Base-by-base conservation (phyloP, 2,329 filamentous ascomycete genomes). In the Colletotrichum navitas region DNA sequence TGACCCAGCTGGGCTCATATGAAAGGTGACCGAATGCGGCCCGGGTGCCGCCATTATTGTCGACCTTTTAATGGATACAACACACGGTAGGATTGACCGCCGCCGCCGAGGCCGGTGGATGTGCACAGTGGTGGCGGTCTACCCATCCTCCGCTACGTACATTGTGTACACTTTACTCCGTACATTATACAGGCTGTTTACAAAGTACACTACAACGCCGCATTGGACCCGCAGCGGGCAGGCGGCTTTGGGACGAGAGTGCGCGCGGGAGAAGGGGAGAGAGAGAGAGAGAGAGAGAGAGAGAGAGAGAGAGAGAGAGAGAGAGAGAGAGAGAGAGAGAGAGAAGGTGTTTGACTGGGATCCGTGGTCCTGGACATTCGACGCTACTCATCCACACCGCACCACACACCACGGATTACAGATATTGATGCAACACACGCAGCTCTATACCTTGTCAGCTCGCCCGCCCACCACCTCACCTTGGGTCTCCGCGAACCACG, bases 401-500 rank as follows among this genome's bases (percentile, higher is more conserved):
- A 66, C 34, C 60, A 60, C 34, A 36, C 34, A 11, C 29, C 47
- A 26, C 43, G 39, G 43, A 54, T 55, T 55, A 41, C 47, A 67
- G 36, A 21, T 34, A 47, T 34, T 29, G 43, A 61, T 47, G 47
- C 59, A 34, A 39, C 45, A 52, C 47, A 24, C 12, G n/a, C 59
- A 24, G 29, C 41, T 34, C 41, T 24, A n/a, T 63, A 16, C 61
- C 61, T 45, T 45, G 61, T 39, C 63, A 49, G 24, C 16, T 45
- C n/a, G 16, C 58, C 51, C 21, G 21, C 21, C 43, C 43, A 45
- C 43, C 58, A 67, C 39, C 36, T 56, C 32, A 47, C 61, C 63
- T 47, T 69, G 68, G 52, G 52, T 55, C 39, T 51, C 47, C 21
- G 51, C 56, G 63, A 67, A 67, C 63, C 63, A 67, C 68, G 68